These are phyloP conservation scores for Teratosphaeria viscida DNA, from an alignment of 2,329 filamentous ascomycete genomes.

Conservation along the genomic window DNA sequence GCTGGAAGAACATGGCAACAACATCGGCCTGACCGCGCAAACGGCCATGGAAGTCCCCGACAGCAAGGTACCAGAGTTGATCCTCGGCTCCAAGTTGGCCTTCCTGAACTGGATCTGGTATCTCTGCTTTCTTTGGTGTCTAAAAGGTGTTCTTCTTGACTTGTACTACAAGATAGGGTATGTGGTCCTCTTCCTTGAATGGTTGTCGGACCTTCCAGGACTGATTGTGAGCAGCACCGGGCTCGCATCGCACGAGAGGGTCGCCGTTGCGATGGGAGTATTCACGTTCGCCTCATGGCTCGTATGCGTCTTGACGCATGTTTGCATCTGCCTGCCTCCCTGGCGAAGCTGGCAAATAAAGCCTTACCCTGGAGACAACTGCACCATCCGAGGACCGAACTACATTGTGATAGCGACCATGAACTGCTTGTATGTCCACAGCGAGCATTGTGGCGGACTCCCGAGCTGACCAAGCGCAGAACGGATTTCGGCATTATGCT, in stretches of 20 bases:
- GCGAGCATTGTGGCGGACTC: not conserved
- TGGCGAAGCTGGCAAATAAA: slow-evolving; percentile 24
- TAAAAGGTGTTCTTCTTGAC: slow-evolving; percentile 25
- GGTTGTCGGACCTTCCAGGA: not conserved
- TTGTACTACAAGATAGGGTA: slow-evolving; percentile 20
- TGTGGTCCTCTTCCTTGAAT: not conserved
- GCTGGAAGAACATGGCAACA: slow-evolving; percentile 20
- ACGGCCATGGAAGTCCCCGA: slow-evolving; percentile 21
- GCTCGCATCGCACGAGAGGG: slow-evolving; percentile 15
- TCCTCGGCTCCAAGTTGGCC: slow-evolving; percentile 23
- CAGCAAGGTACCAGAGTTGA: slow-evolving; percentile 12
- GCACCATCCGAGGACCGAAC: slow-evolving; percentile 34
- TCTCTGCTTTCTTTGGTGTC: slow-evolving; percentile 24
- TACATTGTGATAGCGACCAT: slow-evolving; percentile 49
- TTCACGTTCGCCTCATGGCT: slow-evolving; percentile 21
- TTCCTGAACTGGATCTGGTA: slow-evolving; percentile 28
- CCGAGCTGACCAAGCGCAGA: not conserved
- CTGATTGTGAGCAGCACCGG: slow-evolving; percentile 11
- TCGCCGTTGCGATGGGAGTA: slow-evolving; percentile 14
- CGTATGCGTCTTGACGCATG: slow-evolving; percentile 20
- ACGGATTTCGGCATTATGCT: slow-evolving; percentile 51
- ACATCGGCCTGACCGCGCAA: slow-evolving; percentile 19
- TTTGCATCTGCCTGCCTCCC: slow-evolving; percentile 22
- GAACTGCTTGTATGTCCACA: slow-evolving; percentile 39
- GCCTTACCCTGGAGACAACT: slow-evolving; percentile 18